A percentile compares a stretch with the other conserved stretches of the same genome.
Conservation (phyloP, 1,139 yeast species). For the Nakaseomyces nivariensis region DNA sequence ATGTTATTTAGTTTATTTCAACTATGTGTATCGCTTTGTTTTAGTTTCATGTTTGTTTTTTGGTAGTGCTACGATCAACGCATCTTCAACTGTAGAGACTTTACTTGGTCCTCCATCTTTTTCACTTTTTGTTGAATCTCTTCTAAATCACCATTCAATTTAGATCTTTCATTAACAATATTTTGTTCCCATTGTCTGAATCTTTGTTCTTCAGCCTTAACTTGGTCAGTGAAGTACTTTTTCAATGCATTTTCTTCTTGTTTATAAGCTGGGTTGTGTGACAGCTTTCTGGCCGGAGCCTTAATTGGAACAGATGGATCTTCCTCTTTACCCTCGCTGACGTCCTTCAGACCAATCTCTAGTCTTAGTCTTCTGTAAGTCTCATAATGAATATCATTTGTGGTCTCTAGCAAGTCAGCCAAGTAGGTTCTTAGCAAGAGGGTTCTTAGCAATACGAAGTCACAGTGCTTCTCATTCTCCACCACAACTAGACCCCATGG, state of each 20-base stretch:
- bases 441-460: slow-evolving; percentile 83
- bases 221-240: slow-evolving; percentile 95
- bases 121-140: slow-evolving; percentile 71
- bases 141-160: slow-evolving; percentile 88
- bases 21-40: not conserved
- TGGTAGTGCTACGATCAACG: not conserved
- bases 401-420: slow-evolving; percentile 78
- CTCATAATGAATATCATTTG: slow-evolving; percentile 91
- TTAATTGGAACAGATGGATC: slow-evolving; percentile 20
- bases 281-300: slow-evolving; percentile 34
- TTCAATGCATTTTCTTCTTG: slow-evolving; percentile 94
- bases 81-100: slow-evolving; percentile 49
- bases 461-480: slow-evolving; percentile 92
- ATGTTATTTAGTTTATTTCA: no score
- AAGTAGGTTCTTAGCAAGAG: slow-evolving; percentile 83
- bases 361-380: slow-evolving; percentile 76
- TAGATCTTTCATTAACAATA: slow-evolving; percentile 86
- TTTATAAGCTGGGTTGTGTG: slow-evolving; percentile 82
- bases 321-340: slow-evolving; percentile 8
- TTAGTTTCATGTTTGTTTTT: not conserved
- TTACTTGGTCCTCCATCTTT: slow-evolving; percentile 63
- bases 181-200: slow-evolving; percentile 98
- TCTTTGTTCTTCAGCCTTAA: slow-evolving; percentile 91
- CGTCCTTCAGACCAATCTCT: slow-evolving; percentile 37
- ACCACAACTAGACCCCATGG: slow-evolving; percentile 98